Base-by-base conservation (phyloP, 768 basidiomycete genomes). In the Russula earlei region DNA sequence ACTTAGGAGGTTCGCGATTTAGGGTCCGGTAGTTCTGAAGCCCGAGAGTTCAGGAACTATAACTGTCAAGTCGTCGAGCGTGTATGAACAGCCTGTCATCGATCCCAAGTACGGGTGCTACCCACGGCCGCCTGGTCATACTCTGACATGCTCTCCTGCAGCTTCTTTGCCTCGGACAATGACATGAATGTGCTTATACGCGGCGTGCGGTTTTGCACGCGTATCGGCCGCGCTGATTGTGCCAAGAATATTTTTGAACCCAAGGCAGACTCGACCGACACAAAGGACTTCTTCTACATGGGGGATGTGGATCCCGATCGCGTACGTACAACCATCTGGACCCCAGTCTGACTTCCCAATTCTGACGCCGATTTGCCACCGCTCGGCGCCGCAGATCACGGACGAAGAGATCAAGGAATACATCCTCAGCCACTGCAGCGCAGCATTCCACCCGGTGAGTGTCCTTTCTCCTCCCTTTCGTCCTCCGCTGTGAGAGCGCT, bases 361-460 rank as follows among this genome's bases (percentile, higher is more conserved):
- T 33, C 25, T n/a, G 22, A 48, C 4, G 14, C 34, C 37, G 56
- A 53, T 20, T 25, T 34, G 36, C n/a, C 29, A 17, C 20, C 22
- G 3, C 49, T 24, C n/a, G 31, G 20, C 19, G 14, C 17, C 19
- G 15, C 24, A 59, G 54, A 33, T 59, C 41, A 62, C 61, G 25
- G 61, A 62, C 37, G 61, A 61, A 25, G 63, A 64, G 38, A 61
- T 62, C 37, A 54, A 55, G 33, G 52, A 47, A 14, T 64, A 20
- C 48, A 53, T 62, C 5, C 61, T 36, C 4, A 2, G 12, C 17
- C 43, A 45, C 33, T 42, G 61, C 42, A 40, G 24, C 24, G 25
- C 49, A 8, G 46, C 29, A 5, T 60, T 49, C 61, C 74, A 75
- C 59, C 72, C 74, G 0, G 67, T 71, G 31, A 67, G 59, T 55